Conservation (phyloP, 2,329 filamentous ascomycete species). For the Ophiostoma sp. region DNA sequence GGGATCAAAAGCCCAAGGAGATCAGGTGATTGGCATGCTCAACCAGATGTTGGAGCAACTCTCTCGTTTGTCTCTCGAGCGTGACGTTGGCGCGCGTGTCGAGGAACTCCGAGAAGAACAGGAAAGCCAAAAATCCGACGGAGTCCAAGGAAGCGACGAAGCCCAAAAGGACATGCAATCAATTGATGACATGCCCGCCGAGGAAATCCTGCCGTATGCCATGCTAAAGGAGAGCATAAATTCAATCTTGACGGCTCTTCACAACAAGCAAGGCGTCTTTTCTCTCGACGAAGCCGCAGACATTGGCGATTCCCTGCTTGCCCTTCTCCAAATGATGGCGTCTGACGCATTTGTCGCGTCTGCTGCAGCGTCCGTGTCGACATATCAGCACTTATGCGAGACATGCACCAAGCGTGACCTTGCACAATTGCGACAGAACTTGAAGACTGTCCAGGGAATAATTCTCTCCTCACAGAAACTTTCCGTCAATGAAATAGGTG, state of each 20-base stretch:
- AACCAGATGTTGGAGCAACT: not conserved
- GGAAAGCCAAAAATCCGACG: not conserved
- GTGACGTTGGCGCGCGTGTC: not conserved
- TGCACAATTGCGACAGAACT: not conserved
- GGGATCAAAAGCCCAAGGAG: not conserved
- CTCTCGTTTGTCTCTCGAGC: not conserved
- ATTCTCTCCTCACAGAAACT: not conserved
- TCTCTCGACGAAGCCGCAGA: not conserved
- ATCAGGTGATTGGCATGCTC: not conserved
- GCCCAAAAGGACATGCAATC: not conserved
- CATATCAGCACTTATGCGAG: not conserved
- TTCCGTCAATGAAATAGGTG: not conserved
- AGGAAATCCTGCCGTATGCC: not conserved
- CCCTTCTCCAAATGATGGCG: not conserved
- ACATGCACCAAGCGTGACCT: not conserved
- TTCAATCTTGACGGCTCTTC: constrained; percentile 1
- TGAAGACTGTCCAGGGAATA: not conserved
- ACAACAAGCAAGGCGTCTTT: constrained; percentile 9
- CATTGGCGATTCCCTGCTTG: not conserved
- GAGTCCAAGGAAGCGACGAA: not conserved
- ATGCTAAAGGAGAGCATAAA: not conserved
- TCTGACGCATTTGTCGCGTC: not conserved
- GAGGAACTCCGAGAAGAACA: not conserved
- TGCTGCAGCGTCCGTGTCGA: not conserved
- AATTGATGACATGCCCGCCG: not conserved